A percentile compares a stretch with the other conserved stretches of the same genome.
Evolutionary conservation across 768 basidiomycete genomes (phyloP).

Genomic region (Kwoniella europaea): DNA sequence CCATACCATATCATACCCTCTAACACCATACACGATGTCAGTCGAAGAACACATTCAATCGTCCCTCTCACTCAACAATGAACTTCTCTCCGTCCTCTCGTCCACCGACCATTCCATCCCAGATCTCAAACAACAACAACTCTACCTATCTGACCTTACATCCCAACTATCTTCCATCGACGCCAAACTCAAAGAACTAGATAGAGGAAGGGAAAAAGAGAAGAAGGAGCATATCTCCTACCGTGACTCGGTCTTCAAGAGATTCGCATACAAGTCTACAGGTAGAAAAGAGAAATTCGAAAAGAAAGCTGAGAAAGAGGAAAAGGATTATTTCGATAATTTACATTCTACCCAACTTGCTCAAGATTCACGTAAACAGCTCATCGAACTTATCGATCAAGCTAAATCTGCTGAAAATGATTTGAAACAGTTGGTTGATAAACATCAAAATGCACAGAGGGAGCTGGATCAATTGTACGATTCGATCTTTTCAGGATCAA

Average conservation of each 20-base stretch:
- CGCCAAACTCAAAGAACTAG: background rate
- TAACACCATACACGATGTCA: background rate
- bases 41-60: slow-evolving; percentile 2
- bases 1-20: background rate
- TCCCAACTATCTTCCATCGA: background rate
- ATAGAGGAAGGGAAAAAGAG: slow-evolving; percentile 1
- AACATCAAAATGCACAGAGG: slow-evolving; percentile 2
- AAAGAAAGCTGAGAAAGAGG: background rate
- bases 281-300: slow-evolving; percentile 7
- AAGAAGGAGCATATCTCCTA: slow-evolving; percentile 4
- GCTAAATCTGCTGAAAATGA: background rate
- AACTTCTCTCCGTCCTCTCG: background rate
- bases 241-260: slow-evolving; percentile 1
- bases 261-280: slow-evolving; percentile 7
- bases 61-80: background rate
- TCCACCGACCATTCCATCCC: slow-evolving; percentile 3
- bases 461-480: slow-evolving; percentile 8
- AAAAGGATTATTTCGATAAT: slow-evolving; percentile 10
- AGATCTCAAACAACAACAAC: slow-evolving; percentile 5
- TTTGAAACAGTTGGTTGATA: background rate
- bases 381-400: background rate
- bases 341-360: background rate
- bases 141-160: background rate
- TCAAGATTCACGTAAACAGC: background rate
- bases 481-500: slow-evolving; percentile 2